Conservation (phyloP, 1,139 yeast genomes). For the Yamadazyma diddensiae region DNA sequence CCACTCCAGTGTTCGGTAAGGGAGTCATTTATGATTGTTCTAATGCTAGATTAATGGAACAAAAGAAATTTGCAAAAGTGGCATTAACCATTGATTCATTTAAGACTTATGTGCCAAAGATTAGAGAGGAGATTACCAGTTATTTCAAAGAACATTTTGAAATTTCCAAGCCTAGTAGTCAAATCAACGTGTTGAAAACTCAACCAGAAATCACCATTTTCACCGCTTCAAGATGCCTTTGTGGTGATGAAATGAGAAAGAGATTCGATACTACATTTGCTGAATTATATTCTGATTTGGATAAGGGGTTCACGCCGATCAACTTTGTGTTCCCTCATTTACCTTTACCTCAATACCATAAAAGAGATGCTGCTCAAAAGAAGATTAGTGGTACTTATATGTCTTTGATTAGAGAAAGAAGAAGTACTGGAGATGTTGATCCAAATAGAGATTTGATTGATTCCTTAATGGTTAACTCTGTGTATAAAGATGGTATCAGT, state of each 20-base stretch:
- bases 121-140: constrained; percentile 68
- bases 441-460: constrained; percentile 88
- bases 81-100: constrained; percentile 88
- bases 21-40: constrained; percentile 98
- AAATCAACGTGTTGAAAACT: constrained; percentile 69
- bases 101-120: constrained; percentile 81
- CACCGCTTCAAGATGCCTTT: constrained; percentile 87
- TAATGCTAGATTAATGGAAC: constrained; percentile 92
- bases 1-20: constrained; percentile 96
- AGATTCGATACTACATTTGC: constrained; percentile 85
- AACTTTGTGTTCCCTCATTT: constrained; percentile 93
- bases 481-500: constrained; percentile 87
- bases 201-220: constrained; percentile 96
- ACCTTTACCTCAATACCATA: constrained; percentile 83
- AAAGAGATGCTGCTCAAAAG: constrained; percentile 84
- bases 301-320: constrained; percentile 94
- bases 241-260: constrained; percentile 89
- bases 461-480: constrained; percentile 74
- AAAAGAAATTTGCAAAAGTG: constrained; percentile 91
- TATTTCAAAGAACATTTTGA: constrained; percentile 56
- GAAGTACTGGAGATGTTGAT: constrained; percentile 66
- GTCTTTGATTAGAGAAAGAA: constrained; percentile 72
- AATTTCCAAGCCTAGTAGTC: constrained; percentile 44
- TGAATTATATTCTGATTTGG: constrained; percentile 81
- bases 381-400: constrained; percentile 78